These are phyloP conservation scores for Tricholoma sp. DNA, from an alignment of 768 basidiomycete species.

Conservation along the genomic window DNA sequence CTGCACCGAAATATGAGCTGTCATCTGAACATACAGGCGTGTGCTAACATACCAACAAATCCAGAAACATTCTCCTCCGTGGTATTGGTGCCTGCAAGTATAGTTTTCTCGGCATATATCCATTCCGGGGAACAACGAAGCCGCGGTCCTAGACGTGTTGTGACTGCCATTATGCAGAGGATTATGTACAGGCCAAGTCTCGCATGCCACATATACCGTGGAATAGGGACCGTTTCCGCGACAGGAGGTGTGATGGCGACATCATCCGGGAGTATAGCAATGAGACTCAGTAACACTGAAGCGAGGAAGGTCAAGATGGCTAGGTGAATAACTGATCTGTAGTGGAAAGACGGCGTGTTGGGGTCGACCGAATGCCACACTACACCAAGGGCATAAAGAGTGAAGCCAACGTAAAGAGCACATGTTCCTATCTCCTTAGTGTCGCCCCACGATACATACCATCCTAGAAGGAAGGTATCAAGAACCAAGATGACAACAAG, in stretches of 20 bases:
- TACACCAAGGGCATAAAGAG: conserved; percentile 16
- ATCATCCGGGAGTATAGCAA: conserved; percentile 53
- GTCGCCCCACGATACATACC: conserved; percentile 35
- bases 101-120: conserved; percentile 72
- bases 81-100: conserved; percentile 53
- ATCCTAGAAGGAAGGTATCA: conserved; percentile 52
- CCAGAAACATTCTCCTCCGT: conserved; percentile 76
- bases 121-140: conserved; percentile 68
- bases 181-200: conserved; percentile 45
- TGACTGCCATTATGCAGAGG: conserved; percentile 31
- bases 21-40: neutral
- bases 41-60: conserved; percentile 34
- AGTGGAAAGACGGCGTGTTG: conserved; percentile 33
- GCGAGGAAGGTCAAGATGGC: conserved; percentile 49
- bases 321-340: conserved; percentile 56
- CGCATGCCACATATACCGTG: conserved; percentile 46
- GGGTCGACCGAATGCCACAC: conserved; percentile 42
- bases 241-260: conserved; percentile 23
- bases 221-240: conserved; percentile 13
- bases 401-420: conserved; percentile 45
- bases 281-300: conserved; percentile 35
- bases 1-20: conserved; percentile 21
- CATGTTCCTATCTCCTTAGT: conserved; percentile 29
- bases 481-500: conserved; percentile 44
- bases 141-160: conserved; percentile 71